Percentiles rank a stretch among this genome's conserved stretches.
phyloP scores from a whole-genome alignment of 805 yeast genomes.

The Saccharomyces eubayanus region DNA sequence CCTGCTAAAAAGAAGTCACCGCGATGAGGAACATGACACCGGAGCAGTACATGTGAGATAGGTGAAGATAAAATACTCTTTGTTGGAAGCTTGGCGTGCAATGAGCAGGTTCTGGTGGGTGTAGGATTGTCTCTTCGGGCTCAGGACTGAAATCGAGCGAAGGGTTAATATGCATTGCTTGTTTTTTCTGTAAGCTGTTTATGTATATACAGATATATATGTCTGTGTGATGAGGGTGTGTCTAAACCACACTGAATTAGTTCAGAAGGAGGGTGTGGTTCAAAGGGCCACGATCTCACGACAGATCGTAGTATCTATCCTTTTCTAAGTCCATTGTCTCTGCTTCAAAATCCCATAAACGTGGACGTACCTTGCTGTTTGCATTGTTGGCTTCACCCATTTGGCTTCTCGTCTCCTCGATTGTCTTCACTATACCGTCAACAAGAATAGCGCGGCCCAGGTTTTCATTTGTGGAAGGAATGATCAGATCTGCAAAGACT shows the following conservation, averaged over 20 bases:
- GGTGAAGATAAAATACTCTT: neutral
- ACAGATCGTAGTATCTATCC: conserved; percentile 26
- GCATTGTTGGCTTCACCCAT: neutral
- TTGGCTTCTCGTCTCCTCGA: conserved; percentile 17
- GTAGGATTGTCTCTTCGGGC: neutral
- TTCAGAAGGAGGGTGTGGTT: neutral
- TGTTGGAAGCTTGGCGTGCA: neutral
- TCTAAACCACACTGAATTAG: neutral
- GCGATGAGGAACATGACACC: neutral
- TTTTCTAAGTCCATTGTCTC: conserved; percentile 28
- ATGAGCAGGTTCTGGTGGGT: neutral
- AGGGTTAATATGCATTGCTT: neutral
- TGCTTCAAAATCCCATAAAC: conserved; percentile 24
- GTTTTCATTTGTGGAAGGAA: conserved; percentile 24
- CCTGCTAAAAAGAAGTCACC: neutral
- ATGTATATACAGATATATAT: neutral
- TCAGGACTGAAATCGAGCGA: neutral
- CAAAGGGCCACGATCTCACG: conserved; percentile 2
- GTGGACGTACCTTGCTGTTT: conserved; percentile 5
- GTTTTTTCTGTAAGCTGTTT: neutral
- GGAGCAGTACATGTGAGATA: neutral
- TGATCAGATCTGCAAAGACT: conserved; percentile 26
- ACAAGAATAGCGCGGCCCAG: conserved; percentile 25
- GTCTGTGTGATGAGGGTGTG: neutral
- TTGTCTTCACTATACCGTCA: conserved; percentile 27